Conservation (phyloP, 768 basidiomycete genomes). For the Kwoniella dejecticola region DNA sequence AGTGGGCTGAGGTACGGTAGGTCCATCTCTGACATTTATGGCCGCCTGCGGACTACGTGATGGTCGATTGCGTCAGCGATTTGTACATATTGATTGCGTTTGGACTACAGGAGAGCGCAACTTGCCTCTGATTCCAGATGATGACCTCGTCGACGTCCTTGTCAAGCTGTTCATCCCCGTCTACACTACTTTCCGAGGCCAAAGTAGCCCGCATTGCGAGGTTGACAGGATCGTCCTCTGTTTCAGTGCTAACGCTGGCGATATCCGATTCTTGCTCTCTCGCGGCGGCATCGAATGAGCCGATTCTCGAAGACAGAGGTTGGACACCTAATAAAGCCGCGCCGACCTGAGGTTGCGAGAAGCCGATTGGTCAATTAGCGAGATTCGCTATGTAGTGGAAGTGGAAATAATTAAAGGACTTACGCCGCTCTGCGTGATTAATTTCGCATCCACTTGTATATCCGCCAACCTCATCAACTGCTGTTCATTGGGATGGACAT, state of each 20-base stretch:
- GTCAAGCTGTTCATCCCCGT: conserved; percentile 60
- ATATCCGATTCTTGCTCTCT: conserved; percentile 61
- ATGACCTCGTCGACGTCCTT: conserved; percentile 72
- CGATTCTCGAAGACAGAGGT: neutral
- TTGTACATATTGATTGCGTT: too few relatives aligned
- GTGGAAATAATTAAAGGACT: conserved; percentile 16
- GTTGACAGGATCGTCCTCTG: conserved; percentile 79
- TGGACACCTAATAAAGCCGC: neutral
- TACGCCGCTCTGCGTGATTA: conserved; percentile 69
- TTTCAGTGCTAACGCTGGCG: conserved; percentile 70
- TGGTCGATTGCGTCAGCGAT: too few relatives aligned
- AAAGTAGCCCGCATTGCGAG: conserved; percentile 61
- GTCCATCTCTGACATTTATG: too few relatives aligned
- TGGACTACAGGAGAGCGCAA: too few relatives aligned
- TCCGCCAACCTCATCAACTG: conserved; percentile 92
- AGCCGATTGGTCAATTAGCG: neutral
- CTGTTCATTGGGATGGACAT: conserved; percentile 87
- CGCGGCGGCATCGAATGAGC: neutral
- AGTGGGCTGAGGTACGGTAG: too few relatives aligned
- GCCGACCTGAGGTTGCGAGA: neutral
- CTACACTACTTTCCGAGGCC: conserved; percentile 63
- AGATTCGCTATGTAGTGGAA: neutral
- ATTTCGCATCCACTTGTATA: conserved; percentile 70
- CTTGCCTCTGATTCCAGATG: conserved; percentile 57
- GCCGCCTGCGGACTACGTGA: too few relatives aligned